Conservation (phyloP, 2,329 filamentous ascomycete genomes). For the Neonectria punicea region DNA sequence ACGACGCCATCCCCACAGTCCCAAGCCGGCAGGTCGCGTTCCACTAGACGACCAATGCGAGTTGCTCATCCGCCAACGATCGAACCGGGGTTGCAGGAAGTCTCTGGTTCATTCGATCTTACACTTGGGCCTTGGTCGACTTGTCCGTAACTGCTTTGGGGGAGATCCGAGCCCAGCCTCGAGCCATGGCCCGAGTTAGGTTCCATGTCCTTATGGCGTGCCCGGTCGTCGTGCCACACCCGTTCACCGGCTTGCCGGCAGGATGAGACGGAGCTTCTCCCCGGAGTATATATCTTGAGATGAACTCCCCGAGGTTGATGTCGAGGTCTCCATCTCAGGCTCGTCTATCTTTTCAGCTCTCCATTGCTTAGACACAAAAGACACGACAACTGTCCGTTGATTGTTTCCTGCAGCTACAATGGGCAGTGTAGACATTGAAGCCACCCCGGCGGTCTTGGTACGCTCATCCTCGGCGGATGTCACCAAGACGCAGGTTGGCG, state of each 20-base stretch:
- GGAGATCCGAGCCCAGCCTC: constrained; percentile 5
- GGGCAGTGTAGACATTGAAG: constrained; percentile 45
- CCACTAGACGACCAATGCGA: constrained; percentile 22
- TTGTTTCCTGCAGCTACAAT: constrained; percentile 20
- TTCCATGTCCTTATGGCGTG: constrained; percentile 41
- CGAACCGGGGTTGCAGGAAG: constrained; percentile 1
- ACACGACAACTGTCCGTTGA: background rate
- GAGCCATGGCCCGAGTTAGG: constrained; percentile 30
- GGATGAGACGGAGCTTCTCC: constrained; percentile 34
- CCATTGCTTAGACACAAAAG: background rate
- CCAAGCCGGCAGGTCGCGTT: constrained; percentile 18
- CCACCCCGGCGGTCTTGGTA: constrained; percentile 38
- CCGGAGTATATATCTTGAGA: constrained; percentile 41
- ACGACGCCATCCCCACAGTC: constrained; percentile 26
- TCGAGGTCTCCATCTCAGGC: constrained; percentile 10
- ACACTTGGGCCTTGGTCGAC: background rate
- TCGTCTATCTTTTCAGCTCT: background rate
- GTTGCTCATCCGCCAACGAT: constrained; percentile 9
- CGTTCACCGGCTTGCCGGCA: constrained; percentile 20
- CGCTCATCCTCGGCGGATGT: constrained; percentile 40
- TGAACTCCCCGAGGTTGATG: constrained; percentile 21
- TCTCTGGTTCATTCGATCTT: constrained; percentile 6
- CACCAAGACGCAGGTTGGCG: constrained; percentile 41
- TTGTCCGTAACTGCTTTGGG: constrained; percentile 15
- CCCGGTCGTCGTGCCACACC: constrained; percentile 37